A percentile compares a stretch with the other conserved stretches of the same genome.
Evolutionary conservation across 2,329 filamentous ascomycete genomes (phyloP).

Genomic region (Fusarium dimerum): DNA sequence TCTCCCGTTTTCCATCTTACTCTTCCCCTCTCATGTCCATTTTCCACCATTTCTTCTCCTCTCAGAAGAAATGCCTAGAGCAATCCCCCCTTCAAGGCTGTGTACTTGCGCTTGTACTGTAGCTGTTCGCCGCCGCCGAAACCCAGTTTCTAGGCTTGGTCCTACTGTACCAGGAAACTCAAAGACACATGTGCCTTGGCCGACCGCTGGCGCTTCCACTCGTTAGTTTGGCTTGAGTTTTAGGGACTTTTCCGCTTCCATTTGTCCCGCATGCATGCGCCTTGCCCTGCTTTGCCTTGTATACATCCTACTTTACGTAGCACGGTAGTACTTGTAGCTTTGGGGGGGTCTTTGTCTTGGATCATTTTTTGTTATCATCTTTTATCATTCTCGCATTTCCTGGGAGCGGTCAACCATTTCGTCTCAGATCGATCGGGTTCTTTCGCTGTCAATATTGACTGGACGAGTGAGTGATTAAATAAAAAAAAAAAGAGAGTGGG

Average conservation of each 20-base stretch:
- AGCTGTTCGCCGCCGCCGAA: constrained; percentile 16
- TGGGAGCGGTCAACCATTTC: not conserved
- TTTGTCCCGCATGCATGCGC: not conserved
- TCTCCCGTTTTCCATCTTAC: not conserved
- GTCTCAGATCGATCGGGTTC: not conserved
- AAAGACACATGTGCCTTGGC: not conserved
- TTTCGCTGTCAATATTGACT: too few relatives aligned
- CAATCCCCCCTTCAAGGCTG: not conserved
- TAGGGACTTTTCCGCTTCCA: not conserved
- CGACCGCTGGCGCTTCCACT: not conserved
- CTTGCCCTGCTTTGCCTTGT: not conserved
- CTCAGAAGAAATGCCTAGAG: too few relatives aligned
- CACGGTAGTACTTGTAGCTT: too few relatives aligned
- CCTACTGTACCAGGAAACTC: constrained; percentile 1
- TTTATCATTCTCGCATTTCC: too few relatives aligned
- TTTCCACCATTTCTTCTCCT: too few relatives aligned
- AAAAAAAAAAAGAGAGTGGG: too few relatives aligned
- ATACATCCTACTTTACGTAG: not conserved
- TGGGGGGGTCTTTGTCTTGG: not conserved
- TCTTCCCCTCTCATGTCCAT: too few relatives aligned
- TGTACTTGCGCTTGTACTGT: not conserved
- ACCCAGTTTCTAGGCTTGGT: constrained; percentile 18
- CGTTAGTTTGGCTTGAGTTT: not conserved
- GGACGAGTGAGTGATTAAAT: not conserved
- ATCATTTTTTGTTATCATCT: not conserved